These are phyloP conservation scores for Sugiyamaella paludigena DNA, from an alignment of 1,139 yeast species.

Conservation along the genomic window DNA sequence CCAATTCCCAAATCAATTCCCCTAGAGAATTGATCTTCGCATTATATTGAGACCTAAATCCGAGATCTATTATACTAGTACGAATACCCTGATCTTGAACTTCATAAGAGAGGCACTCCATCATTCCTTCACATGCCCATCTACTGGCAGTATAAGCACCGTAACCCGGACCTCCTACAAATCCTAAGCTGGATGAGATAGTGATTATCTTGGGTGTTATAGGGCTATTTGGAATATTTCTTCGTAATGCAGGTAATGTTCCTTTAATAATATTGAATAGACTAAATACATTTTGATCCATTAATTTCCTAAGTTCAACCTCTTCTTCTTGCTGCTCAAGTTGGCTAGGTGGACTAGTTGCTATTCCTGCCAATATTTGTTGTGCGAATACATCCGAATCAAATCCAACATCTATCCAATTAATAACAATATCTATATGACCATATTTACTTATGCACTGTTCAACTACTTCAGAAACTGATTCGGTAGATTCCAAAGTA, in stretches of 20 bases:
- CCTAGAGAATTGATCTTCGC: conserved; percentile 15
- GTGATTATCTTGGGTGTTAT: conserved; percentile 5
- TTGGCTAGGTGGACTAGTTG: conserved; percentile 4
- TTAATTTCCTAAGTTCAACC: conserved; percentile 11
- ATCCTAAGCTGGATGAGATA: conserved; percentile 19
- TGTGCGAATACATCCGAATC: conserved; percentile 3
- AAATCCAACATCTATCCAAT: conserved; percentile 19
- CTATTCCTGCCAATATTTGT: neutral
- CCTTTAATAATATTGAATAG: conserved; percentile 18
- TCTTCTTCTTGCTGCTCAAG: conserved; percentile 15
- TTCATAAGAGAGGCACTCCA: conserved; percentile 22
- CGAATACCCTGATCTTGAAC: conserved; percentile 15
- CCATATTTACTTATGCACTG: conserved; percentile 15
- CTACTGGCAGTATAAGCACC: conserved; percentile 23
- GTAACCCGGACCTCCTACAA: conserved; percentile 24
- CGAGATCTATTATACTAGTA: conserved; percentile 18
- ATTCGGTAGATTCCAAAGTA: conserved; percentile 10
- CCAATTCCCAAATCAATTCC: conserved; percentile 25
- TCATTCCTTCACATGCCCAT: conserved; percentile 28
- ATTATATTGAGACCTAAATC: conserved; percentile 11
- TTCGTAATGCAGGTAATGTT: conserved; percentile 14
- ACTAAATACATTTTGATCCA: conserved; percentile 16
- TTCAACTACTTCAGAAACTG: conserved; percentile 15
- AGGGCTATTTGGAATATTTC: neutral
- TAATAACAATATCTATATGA: conserved; percentile 16